Evolutionary conservation across 371 early-diverging fungal species (phyloP), one percentile per base, ranked within the genome.

Genomic region (Nematocida ironsii): DNA sequence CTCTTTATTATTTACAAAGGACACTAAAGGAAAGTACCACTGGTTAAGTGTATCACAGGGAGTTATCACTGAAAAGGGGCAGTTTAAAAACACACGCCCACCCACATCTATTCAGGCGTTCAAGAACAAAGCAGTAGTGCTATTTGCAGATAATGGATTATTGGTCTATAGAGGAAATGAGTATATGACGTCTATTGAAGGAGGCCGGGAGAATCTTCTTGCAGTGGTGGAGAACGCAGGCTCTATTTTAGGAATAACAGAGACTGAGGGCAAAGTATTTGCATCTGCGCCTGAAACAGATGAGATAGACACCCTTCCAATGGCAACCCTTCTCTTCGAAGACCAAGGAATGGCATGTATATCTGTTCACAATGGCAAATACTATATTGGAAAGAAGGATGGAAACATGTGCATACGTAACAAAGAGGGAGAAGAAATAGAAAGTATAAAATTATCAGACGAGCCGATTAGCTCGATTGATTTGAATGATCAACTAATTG

Each of bases 141-240:
- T 78, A n/a, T 68, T 68, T 55, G 69, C 80, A 48, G 80, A 78
- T 58, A 78, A 78, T 57, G 80, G 80, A 9, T 27, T 78, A 20
- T 27, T 7, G 33, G 27, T 78, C 5, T 60, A 78, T 52, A 54
- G 61, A 54, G 16, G n/a, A 4, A 47, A 18, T 40, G 69, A 78
- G 11, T 58, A 58, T 20, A 20, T 27, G 5, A 44, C 48, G 1
- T 33, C 48, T 7, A 25, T 60, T 40, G 69, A 78, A 16, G 80
- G 54, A 16, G 69, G 67, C 39, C 20, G 80, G 27, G 80, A 78
- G 20, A 78, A 68, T 45, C n/a, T 78, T 7, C 7, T 78, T 44
- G 67, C 47, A 4, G 18, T 78, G 16, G 57, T 39, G 9, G 62
- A 7, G 13, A 56, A 18, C 42, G 0, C n/a, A 6, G 47, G 45